These are phyloP conservation scores for Leccinum obscurum DNA, from an alignment of 768 basidiomycete genomes.

Conservation along the genomic window DNA sequence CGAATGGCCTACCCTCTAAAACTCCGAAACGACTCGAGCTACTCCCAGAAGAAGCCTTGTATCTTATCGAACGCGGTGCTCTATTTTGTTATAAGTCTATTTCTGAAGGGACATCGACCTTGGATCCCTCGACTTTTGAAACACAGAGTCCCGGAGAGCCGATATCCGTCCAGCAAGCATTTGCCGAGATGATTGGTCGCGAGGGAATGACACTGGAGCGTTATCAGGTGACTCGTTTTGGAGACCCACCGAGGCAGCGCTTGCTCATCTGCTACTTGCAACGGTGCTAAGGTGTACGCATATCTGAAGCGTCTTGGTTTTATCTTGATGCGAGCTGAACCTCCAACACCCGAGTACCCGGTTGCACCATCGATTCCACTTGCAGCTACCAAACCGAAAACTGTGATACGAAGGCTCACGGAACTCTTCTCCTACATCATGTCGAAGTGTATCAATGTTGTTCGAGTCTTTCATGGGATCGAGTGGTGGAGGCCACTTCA, in stretches of 20 bases:
- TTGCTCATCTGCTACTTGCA: constrained; percentile 2
- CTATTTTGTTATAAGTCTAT: constrained; percentile 78
- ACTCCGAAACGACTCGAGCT: constrained; percentile 73
- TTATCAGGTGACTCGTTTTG: constrained; percentile 64
- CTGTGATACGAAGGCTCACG: background rate
- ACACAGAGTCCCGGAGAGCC: constrained; percentile 59
- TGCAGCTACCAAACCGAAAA: constrained; percentile 8
- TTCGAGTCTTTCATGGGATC: constrained; percentile 11
- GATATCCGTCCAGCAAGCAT: constrained; percentile 92
- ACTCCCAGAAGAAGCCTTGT: constrained; percentile 93
- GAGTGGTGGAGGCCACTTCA: constrained; percentile 70
- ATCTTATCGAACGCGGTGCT: constrained; percentile 88
- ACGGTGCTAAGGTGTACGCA: constrained; percentile 72
- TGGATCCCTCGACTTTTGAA: constrained; percentile 22
- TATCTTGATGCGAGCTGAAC: constrained; percentile 72
- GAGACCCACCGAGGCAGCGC: constrained; percentile 7
- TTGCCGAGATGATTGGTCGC: constrained; percentile 77
- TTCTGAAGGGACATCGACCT: constrained; percentile 26
- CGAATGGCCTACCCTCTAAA: constrained; percentile 32
- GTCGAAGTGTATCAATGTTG: constrained; percentile 6
- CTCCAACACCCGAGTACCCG: constrained; percentile 57
- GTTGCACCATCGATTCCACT: constrained; percentile 38
- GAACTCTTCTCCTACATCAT: constrained; percentile 16
- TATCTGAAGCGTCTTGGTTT: constrained; percentile 94
- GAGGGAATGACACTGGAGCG: constrained; percentile 79